A percentile compares a stretch with the other conserved stretches of the same genome.
phyloP scores from a whole-genome alignment of 257 asterid species.

The Capsicum chinense region DNA sequence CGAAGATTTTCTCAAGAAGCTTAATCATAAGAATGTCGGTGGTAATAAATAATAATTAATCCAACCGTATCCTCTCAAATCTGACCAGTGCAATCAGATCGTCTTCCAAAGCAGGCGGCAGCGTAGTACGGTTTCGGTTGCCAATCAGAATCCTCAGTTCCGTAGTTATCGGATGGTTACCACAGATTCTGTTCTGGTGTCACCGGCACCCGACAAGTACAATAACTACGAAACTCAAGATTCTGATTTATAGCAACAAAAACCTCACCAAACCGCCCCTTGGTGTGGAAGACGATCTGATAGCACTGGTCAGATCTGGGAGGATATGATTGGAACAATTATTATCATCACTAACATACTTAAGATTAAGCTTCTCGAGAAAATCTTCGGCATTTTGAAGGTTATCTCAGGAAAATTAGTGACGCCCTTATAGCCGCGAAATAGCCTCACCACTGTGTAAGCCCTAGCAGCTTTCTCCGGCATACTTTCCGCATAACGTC shows the following conservation, averaged over 20 bases:
- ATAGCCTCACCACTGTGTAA: constrained; percentile 22
- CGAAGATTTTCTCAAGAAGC: background rate
- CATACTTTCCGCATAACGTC: background rate
- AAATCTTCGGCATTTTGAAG: background rate
- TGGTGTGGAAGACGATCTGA: no score
- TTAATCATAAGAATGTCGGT: background rate
- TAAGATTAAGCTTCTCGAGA: background rate
- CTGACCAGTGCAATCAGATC: background rate
- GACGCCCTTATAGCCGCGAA: constrained; percentile 18
- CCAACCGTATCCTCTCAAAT: background rate
- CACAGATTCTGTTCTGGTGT: background rate
- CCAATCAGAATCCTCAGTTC: background rate
- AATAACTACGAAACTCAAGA: no score
- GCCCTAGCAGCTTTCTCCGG: constrained; percentile 23
- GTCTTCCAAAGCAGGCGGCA: background rate
- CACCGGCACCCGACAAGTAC: background rate
- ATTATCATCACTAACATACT: background rate
- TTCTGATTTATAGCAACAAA: no score
- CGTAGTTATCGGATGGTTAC: background rate
- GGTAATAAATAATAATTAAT: background rate
- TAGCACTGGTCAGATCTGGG: background rate
- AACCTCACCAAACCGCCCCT: no score
- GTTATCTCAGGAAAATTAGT: constrained; percentile 18
- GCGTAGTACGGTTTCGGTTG: background rate
- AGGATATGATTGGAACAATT: background rate